Conservation (phyloP, 1,284 basidiomycete species). For the Moniliella sp. region DNA sequence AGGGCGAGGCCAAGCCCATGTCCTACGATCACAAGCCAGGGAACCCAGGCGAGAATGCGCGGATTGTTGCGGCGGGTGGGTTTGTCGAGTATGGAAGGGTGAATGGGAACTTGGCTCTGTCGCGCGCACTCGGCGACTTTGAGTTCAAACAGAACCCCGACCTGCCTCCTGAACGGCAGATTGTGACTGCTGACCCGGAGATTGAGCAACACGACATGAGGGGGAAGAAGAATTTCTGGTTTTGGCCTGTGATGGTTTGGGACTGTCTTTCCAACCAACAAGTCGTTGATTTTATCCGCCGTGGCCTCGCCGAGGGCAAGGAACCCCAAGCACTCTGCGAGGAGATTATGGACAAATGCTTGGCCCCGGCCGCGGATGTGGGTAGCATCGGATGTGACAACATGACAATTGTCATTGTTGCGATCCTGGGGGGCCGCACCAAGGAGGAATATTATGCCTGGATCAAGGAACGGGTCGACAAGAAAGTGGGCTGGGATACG, state of each 20-base stretch:
- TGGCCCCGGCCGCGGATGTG: conserved; percentile 76
- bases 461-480: conserved; percentile 64
- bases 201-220: conserved; percentile 58
- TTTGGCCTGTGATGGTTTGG: conserved; percentile 90
- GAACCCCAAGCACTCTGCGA: conserved; percentile 63
- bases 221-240: conserved; percentile 84
- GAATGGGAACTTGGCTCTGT: conserved; percentile 88
- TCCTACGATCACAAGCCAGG: conserved; percentile 92
- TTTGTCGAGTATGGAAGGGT: conserved; percentile 92
- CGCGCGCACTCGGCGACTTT: conserved; percentile 86
- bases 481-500: conserved; percentile 50
- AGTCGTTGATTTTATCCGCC: conserved; percentile 68
- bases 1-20: conserved; percentile 64
- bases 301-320: conserved; percentile 59
- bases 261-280: conserved; percentile 85
- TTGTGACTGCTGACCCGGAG: conserved; percentile 87
- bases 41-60: conserved; percentile 58
- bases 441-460: conserved; percentile 79
- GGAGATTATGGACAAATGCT: conserved; percentile 71
- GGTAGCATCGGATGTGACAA: conserved; percentile 96
- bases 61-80: conserved; percentile 80
- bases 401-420: conserved; percentile 86
- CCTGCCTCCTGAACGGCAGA: conserved; percentile 65
- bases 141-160: conserved; percentile 87
- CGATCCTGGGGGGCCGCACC: conserved; percentile 62